A percentile compares a stretch with the other conserved stretches of the same genome.
Evolutionary conservation across 2,329 filamentous ascomycete species (phyloP).

Genomic region (Venturia nashicola): DNA sequence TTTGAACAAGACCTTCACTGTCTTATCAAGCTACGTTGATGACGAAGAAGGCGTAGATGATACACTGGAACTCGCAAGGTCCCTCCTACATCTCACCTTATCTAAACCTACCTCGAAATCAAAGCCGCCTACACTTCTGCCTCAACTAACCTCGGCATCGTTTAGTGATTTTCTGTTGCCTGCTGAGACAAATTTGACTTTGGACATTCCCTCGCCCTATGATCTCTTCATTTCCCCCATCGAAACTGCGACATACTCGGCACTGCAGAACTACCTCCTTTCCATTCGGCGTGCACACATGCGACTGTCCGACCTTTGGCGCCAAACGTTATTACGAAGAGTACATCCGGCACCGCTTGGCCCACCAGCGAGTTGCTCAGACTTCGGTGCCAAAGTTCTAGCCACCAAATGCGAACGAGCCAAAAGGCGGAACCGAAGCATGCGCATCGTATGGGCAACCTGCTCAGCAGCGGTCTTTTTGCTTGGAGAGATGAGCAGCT

Average conservation of each 20-base stretch:
- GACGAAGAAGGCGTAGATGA: slow-evolving; percentile 67
- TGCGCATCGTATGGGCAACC: slow-evolving; percentile 83
- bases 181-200: slow-evolving; percentile 55
- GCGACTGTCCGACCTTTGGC: slow-evolving; percentile 76
- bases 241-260: slow-evolving; percentile 69
- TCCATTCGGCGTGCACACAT: slow-evolving; percentile 78
- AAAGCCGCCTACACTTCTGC: slow-evolving; percentile 19
- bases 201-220: slow-evolving; percentile 65
- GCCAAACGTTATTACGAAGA: slow-evolving; percentile 63
- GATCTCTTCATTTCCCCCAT: slow-evolving; percentile 73
- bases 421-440: slow-evolving; percentile 48
- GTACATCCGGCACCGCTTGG: slow-evolving; percentile 62
- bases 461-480: slow-evolving; percentile 81
- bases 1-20: slow-evolving; percentile 65
- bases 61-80: slow-evolving; percentile 68
- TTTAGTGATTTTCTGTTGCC: slow-evolving; percentile 79
- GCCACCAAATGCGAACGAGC: slow-evolving; percentile 51
- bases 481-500: slow-evolving; percentile 73
- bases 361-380: slow-evolving; percentile 49
- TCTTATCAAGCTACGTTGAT: slow-evolving; percentile 62
- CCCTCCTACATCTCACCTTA: slow-evolving; percentile 57
- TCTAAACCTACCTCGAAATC: slow-evolving; percentile 32
- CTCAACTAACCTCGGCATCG: slow-evolving; percentile 34
- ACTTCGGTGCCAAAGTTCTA: slow-evolving; percentile 48
- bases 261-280: slow-evolving; percentile 78